A percentile compares a stretch with the other conserved stretches of the same genome.
Evolutionary conservation across 2,329 filamentous ascomycete genomes (phyloP).

Genomic region (Xylariaceae sp.): DNA sequence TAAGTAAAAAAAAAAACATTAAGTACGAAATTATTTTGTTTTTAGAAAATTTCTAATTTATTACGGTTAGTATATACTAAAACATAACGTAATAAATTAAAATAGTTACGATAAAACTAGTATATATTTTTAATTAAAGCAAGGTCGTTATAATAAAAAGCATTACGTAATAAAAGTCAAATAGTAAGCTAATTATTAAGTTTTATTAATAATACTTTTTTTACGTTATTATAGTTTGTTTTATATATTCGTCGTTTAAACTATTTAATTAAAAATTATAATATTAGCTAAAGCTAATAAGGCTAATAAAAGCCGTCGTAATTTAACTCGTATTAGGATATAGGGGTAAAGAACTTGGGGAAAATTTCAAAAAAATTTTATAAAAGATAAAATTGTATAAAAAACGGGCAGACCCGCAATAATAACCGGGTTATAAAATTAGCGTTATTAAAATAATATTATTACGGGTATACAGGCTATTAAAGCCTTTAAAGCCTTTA

Average conservation of each 20-base stretch:
- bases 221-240: not conserved
- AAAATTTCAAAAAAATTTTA: no score
- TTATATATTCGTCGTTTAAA: not conserved
- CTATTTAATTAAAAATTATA: not conserved
- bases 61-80: not conserved
- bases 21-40: not conserved
- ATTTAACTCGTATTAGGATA: no score
- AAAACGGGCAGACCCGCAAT: no score
- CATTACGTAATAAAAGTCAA: not conserved
- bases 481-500: no score
- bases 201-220: not conserved
- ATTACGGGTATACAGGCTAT: no score
- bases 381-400: no score
- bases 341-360: no score
- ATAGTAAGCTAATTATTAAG: not conserved
- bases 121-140: not conserved
- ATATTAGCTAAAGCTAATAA: no score
- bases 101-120: not conserved
- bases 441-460: no score
- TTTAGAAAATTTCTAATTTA: not conserved
- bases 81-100: not conserved
- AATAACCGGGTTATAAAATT: no score
- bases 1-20: not conserved
- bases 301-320: no score
- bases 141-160: not conserved